Conservation (phyloP, 257 asterid species). For the Thymus quinquecostatus region DNA sequence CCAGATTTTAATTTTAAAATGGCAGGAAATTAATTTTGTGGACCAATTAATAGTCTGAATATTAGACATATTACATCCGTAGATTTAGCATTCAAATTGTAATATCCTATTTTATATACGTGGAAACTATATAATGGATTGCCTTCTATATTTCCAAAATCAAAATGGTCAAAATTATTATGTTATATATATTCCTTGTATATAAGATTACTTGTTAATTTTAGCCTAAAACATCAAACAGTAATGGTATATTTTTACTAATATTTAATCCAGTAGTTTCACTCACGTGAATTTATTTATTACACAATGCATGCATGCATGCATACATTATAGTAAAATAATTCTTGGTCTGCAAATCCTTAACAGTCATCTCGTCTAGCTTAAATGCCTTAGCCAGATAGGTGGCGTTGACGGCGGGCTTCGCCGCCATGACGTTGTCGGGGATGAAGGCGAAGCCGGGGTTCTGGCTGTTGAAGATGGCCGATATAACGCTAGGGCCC, state of each 20-base stretch:
- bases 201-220: neutral
- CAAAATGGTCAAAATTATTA: neutral
- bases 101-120: neutral
- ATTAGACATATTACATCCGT: neutral
- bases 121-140: neutral
- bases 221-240: no score
- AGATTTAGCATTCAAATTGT: neutral
- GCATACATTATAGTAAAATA: no score
- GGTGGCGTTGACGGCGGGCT: neutral
- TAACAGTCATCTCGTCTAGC: constrained; percentile 7
- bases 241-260: no score
- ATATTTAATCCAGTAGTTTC: no score
- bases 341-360: neutral
- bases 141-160: neutral
- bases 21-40: neutral
- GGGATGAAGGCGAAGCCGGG: constrained; percentile 23
- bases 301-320: no score
- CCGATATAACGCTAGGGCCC: constrained; percentile 1
- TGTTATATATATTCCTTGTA: neutral
- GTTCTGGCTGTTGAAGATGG: constrained; percentile 37
- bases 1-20: neutral
- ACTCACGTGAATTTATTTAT: no score
- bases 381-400: constrained; percentile 3
- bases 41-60: neutral
- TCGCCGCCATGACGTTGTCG: neutral